phyloP scores from a whole-genome alignment of 495 filamentous ascomycete genomes.

The Aspergillus olivimuriae region DNA sequence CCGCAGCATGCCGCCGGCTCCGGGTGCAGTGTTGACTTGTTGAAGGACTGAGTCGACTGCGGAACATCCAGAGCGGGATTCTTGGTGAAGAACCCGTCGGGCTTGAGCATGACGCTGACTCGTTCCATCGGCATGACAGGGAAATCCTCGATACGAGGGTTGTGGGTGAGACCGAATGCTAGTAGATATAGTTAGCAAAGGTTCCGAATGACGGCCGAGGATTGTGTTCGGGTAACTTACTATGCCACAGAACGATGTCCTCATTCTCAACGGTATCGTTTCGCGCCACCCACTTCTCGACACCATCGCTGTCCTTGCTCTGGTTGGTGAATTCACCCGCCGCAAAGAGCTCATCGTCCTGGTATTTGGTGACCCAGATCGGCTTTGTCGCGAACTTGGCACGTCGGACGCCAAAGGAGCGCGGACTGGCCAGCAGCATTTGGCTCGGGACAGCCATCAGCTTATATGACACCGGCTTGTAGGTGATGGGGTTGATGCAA shows the following conservation, averaged over 20 bases:
- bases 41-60: conserved; percentile 29
- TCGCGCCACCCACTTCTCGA: conserved; percentile 36
- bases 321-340: conserved; percentile 88
- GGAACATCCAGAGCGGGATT: conserved; percentile 71
- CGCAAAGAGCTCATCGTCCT: conserved; percentile 74
- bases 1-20: conserved; percentile 29
- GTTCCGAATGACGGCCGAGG: background rate
- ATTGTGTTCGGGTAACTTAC: conserved; percentile 16
- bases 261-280: conserved; percentile 45
- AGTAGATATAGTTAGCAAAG: background rate
- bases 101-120: conserved; percentile 55
- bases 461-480: conserved; percentile 74
- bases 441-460: conserved; percentile 67
- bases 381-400: conserved; percentile 79
- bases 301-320: conserved; percentile 50
- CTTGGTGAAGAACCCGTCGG: conserved; percentile 67
- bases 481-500: conserved; percentile 64
- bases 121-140: conserved; percentile 56
- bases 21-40: conserved; percentile 32
- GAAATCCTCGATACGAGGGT: conserved; percentile 56
- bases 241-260: conserved; percentile 40
- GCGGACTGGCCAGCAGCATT: conserved; percentile 64
- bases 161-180: conserved; percentile 58
- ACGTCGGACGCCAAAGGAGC: conserved; percentile 65
- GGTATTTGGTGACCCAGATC: conserved; percentile 76